These are phyloP conservation scores for Russula virescens DNA, from an alignment of 768 basidiomycete genomes.

Conservation along the genomic window DNA sequence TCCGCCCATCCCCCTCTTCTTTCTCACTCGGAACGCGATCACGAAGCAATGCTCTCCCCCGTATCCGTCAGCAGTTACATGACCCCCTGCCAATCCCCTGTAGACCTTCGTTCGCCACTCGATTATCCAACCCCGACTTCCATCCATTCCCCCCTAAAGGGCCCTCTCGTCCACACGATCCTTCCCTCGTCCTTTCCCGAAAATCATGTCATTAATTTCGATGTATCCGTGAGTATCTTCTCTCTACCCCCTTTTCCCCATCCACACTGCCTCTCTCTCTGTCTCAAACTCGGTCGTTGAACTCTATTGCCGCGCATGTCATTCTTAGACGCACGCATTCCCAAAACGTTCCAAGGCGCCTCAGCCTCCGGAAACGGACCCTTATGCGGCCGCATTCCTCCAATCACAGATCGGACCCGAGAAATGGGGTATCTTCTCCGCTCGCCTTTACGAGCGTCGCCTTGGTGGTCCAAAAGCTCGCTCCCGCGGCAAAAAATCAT, in stretches of 20 bases:
- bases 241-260: neutral
- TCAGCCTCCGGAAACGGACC: conserved; percentile 30
- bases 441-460: conserved; percentile 43
- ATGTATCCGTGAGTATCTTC: conserved; percentile 22
- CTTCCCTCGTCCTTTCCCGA: conserved; percentile 25
- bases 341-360: conserved; percentile 24
- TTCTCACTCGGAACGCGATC: conserved; percentile 16
- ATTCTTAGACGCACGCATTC: conserved; percentile 22
- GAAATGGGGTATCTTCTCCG: conserved; percentile 43
- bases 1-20: conserved; percentile 9
- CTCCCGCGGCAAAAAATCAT: conserved; percentile 26
- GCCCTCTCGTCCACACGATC: conserved; percentile 18
- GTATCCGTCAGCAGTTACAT: conserved; percentile 21
- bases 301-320: conserved; percentile 19
- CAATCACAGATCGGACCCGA: conserved; percentile 40
- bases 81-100: conserved; percentile 24
- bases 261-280: neutral
- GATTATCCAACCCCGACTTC: conserved; percentile 21
- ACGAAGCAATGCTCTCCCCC: conserved; percentile 21
- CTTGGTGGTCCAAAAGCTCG: conserved; percentile 37
- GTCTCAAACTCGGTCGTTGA: neutral
- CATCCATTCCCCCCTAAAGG: conserved; percentile 15
- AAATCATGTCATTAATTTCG: conserved; percentile 26
- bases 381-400: conserved; percentile 41
- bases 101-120: conserved; percentile 21